Percentiles rank a stretch among this genome's conserved stretches.
Conservation (phyloP, 257 asterid species). For the Petunia axillaris region DNA sequence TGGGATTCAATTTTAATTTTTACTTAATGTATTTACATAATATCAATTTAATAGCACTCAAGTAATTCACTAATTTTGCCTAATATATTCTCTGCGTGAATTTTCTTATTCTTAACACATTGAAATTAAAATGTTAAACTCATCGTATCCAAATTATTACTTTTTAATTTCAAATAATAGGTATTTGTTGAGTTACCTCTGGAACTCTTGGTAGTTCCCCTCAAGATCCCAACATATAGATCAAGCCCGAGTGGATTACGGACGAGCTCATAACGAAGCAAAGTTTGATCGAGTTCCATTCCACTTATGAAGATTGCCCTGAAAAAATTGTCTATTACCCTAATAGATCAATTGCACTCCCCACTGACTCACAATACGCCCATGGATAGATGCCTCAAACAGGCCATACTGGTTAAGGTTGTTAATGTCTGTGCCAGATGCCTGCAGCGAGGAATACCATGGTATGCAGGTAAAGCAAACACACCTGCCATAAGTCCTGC, state of each 20-base stretch:
- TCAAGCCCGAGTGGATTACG: not conserved
- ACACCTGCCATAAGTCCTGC: not conserved
- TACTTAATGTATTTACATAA: too few species aligned
- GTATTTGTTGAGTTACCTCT: too few species aligned
- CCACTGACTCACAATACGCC: not conserved
- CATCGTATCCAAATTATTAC: too few species aligned
- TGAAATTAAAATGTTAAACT: too few species aligned
- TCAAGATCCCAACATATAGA: not conserved
- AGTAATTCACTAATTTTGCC: too few species aligned
- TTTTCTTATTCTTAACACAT: too few species aligned
- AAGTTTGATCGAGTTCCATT: not conserved
- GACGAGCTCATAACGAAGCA: not conserved
- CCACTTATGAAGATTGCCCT: too few species aligned
- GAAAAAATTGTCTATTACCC: not conserved
- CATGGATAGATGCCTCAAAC: not conserved
- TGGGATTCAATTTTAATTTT: too few species aligned
- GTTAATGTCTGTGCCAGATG: not conserved
- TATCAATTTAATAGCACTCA: too few species aligned
- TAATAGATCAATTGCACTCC: not conserved
- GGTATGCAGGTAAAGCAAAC: slow-evolving; percentile 5
- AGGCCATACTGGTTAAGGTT: not conserved
- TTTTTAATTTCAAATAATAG: too few species aligned
- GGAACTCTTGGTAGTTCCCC: too few species aligned
- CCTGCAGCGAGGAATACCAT: not conserved
- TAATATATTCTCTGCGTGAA: too few species aligned